These are phyloP conservation scores for Didymella segeticola DNA, from an alignment of 2,329 filamentous ascomycete species.

Conservation along the genomic window DNA sequence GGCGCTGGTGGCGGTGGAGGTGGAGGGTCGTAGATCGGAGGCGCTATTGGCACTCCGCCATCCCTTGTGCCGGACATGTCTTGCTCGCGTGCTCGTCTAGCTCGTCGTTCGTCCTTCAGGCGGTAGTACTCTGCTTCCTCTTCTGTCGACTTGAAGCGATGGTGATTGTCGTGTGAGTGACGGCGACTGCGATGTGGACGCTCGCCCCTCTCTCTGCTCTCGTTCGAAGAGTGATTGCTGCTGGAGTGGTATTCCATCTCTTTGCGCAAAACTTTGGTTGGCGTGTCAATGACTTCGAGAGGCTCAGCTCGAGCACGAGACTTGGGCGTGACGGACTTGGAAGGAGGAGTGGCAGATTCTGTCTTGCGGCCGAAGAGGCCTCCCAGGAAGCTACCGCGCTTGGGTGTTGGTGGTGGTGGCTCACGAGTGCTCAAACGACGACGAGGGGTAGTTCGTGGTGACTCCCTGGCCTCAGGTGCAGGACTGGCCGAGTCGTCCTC, in stretches of 20 bases:
- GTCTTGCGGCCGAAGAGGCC: conserved; percentile 43
- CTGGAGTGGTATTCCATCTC: conserved; percentile 34
- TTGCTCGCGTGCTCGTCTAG: conserved; percentile 31
- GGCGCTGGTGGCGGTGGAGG: conserved; percentile 21
- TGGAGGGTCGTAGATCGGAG: conserved; percentile 25
- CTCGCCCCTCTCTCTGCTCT: conserved; percentile 39
- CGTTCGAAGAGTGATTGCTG: conserved; percentile 43
- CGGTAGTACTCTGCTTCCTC: conserved; percentile 44
- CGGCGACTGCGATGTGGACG: conserved; percentile 41
- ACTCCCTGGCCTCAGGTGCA: conserved; percentile 25
- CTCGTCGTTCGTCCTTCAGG: conserved; percentile 40
- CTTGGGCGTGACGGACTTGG: conserved; percentile 34
- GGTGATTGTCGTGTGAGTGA: conserved; percentile 33
- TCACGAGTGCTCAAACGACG: conserved; percentile 37
- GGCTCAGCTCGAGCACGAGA: conserved; percentile 36
- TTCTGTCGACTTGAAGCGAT: conserved; percentile 37
- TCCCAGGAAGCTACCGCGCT: conserved; percentile 40
- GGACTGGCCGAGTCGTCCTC: conserved; percentile 29
- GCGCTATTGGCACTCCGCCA: conserved; percentile 29
- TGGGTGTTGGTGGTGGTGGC: conserved; percentile 28
- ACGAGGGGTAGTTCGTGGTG: conserved; percentile 30
- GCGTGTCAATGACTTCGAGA: conserved; percentile 23
- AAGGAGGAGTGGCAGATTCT: conserved; percentile 34
- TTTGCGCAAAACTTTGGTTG: conserved; percentile 23
- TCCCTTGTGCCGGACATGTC: conserved; percentile 39